Evolutionary conservation across 2,329 filamentous ascomycete genomes (phyloP).

Genomic region (Xylaria sp.): DNA sequence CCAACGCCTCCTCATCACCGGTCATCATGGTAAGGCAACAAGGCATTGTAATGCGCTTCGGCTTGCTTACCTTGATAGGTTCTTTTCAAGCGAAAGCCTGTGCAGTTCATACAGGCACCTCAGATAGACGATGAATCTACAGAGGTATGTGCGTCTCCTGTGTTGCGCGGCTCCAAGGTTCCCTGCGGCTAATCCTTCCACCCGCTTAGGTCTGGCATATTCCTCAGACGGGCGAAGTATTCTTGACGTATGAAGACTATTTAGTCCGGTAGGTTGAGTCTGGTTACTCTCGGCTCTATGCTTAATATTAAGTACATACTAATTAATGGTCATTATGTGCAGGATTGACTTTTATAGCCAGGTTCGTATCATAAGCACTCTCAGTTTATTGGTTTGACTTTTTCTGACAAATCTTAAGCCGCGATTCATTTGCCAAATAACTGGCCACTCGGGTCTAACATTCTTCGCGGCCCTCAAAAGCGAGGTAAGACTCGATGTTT

Average conservation of each 20-base stretch:
- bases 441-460: conserved; percentile 87
- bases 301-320: conserved; percentile 39
- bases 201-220: conserved; percentile 87
- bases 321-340: conserved; percentile 49
- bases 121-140: conserved; percentile 80
- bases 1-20: conserved; percentile 23
- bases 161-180: conserved; percentile 3
- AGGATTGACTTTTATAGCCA: conserved; percentile 96
- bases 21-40: conserved; percentile 42
- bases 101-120: conserved; percentile 79
- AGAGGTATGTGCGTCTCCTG: conserved; percentile 69
- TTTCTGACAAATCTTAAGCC: conserved; percentile 61
- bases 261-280: conserved; percentile 73
- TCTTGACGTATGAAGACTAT: conserved; percentile 88
- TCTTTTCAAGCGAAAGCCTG: conserved; percentile 94
- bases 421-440: conserved; percentile 95
- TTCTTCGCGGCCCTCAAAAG: conserved; percentile 94
- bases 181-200: conserved; percentile 37
- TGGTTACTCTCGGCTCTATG: neutral
- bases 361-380: conserved; percentile 60
- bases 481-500: conserved; percentile 71
- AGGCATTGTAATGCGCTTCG: conserved; percentile 17
- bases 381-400: neutral
- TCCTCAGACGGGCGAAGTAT: conserved; percentile 88
- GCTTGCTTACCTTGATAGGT: conserved; percentile 68